Base-by-base conservation (phyloP, 2,329 filamentous ascomycete genomes). In the Fusarium graminum region DNA sequence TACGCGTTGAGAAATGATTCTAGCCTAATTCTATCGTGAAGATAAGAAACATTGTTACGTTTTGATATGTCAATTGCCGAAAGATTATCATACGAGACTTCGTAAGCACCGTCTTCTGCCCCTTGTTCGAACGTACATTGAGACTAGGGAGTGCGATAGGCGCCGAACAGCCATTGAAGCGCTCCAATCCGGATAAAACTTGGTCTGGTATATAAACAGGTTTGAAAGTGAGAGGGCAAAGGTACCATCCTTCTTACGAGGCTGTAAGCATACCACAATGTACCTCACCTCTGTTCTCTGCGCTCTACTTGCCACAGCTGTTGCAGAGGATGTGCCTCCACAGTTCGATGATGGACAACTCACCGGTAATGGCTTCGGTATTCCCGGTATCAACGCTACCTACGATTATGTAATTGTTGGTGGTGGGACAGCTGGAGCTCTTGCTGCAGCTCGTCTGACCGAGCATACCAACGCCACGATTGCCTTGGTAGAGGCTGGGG, bases 361-460 rank as follows among this genome's bases (percentile, higher is more conserved):
- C 3, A 57, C 53, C 25, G 53, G 53, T 7, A 57, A 57, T 11
- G 53, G 53, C 12, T 57, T 57, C 39, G 53, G 53, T 16, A 57
- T 57, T 44, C 53, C 53, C 12, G 53, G 53, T 39, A 57, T 57
- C 53, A 57, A 57, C 29, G 36, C 26, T 12, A 51, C 47, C 14
- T 51, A 51, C 3, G 65, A 52, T 44, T 60, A 65, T 47, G 11
- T 53, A 3, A 38, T 53, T 6, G 42, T 47, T n/a, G 51, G 51
- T 13, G 42, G 51, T 30, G 51, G 51, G 4, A 39, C 54, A 13
- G 51, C 51, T 25, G 51, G 51, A 8, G 42, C 30, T 4, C 29
- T 38, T 1, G 30, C 30, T 30, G 51, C 42, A 10, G 42, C 51
- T 6, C 51, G 51, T 5, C 12, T 53, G 5, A 47, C 51, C 25